Conservation (phyloP, 257 asterid genomes). For the Jacaranda copaia region DNA sequence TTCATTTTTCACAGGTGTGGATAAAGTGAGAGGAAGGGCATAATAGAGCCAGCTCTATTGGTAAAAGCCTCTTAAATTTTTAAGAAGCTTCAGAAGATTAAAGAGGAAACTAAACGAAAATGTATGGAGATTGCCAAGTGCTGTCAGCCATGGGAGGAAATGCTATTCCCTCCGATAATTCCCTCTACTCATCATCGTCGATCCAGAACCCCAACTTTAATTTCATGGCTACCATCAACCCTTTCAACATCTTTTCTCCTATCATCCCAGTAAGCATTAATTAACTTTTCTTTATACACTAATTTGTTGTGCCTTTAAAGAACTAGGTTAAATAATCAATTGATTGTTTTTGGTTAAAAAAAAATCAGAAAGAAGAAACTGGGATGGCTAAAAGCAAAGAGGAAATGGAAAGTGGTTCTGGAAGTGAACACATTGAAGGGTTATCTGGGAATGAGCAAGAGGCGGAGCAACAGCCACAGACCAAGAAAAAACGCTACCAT, state of each 20-base stretch:
- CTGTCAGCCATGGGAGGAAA: constrained; percentile 75
- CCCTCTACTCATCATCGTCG: constrained; percentile 52
- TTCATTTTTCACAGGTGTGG: not conserved
- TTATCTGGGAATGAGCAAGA: constrained; percentile 78
- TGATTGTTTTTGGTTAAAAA: not conserved
- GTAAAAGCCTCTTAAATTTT: no score
- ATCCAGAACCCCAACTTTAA: constrained; percentile 73
- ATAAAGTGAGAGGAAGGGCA: not conserved
- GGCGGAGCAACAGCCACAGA: constrained; percentile 46
- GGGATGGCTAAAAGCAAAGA: constrained; percentile 71
- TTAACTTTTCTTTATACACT: no score
- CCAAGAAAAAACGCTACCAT: constrained; percentile 88
- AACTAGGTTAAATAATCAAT: no score
- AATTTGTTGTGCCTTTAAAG: no score
- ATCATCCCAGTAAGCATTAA: constrained; percentile 63
- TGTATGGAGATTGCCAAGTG: constrained; percentile 96
- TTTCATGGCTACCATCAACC: constrained; percentile 78
- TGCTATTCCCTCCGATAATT: constrained; percentile 40
- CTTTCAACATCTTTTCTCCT: constrained; percentile 88
- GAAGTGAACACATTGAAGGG: constrained; percentile 83
- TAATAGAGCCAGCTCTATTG: not conserved
- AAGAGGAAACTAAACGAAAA: constrained; percentile 34
- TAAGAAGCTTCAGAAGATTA: not conserved
- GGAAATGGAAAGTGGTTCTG: constrained; percentile 86
- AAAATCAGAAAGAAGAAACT: constrained; percentile 70